Percentiles rank a stretch among this genome's conserved stretches.
These are phyloP conservation scores for Aspergillus latus DNA, from an alignment of 2,329 filamentous ascomycete genomes.

Conservation along the genomic window DNA sequence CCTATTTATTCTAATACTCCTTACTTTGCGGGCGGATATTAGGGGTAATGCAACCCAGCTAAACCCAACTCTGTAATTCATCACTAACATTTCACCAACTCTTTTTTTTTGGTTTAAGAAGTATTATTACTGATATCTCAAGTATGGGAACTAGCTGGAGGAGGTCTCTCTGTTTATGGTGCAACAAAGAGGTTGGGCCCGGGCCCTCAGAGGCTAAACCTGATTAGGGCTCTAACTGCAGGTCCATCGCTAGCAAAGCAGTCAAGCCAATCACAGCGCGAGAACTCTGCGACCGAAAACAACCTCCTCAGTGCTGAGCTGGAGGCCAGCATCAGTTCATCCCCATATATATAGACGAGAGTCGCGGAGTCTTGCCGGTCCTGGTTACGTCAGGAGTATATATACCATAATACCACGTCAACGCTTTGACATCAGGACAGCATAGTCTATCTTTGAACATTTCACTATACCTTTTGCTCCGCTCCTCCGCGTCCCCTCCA, in stretches of 20 bases:
- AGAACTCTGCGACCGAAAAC: constrained; percentile 9
- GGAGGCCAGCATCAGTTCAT: neutral
- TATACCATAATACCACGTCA: neutral
- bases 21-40: no score
- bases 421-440: neutral
- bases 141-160: no score
- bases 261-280: constrained; percentile 5
- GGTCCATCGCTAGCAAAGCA: constrained; percentile 12
- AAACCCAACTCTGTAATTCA: no score
- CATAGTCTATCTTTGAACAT: neutral
- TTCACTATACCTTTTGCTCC: neutral
- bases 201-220: constrained; percentile 3
- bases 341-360: neutral
- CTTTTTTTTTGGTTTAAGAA: neutral
- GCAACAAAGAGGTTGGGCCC: neutral
- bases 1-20: neutral
- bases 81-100: no score
- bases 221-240: constrained; percentile 11
- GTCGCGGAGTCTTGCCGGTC: no score
- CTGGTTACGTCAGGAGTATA: constrained; percentile 4
- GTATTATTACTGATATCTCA: no score
- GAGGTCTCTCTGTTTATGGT: neutral
- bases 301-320: constrained; percentile 1
- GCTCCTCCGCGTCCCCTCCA: neutral
- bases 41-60: neutral